Evolutionary conservation across 164 flowering plant species (phyloP), one percentile per base, ranked within the genome.

Genomic region (Macadamia integrifolia): DNA sequence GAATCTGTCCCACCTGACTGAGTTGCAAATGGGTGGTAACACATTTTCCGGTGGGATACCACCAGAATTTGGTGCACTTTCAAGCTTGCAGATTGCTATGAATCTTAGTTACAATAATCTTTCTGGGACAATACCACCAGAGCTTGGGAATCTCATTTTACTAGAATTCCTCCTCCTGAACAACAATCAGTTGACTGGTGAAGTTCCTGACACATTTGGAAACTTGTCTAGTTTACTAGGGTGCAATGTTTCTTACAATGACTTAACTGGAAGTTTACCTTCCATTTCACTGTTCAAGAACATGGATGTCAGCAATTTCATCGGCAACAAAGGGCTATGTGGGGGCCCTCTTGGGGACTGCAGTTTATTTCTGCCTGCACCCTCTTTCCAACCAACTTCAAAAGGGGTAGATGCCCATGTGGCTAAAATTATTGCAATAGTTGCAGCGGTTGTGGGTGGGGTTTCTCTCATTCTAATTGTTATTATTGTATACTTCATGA

Each of bases 11-110:
- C 97, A 70, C 61, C 75, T 95, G 80, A 89, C 88, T 0, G 98
- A 86, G 80, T 77, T 95, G 72, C 96, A 89, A 72, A 89, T 95
- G 88, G 96, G 93, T 12, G 87, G 91, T 32, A 95, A 95, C 76
- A 55, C 31, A 2, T 84, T 95, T 63, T 86, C 97, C 55, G 97
- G 97, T 72, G 68, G 64, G 13, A 92, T 95, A 61, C 98, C 99
- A 9, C 69, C 78, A 9, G 82, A 85, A 66, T 72, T 95, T 65
- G 99, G 99, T 53, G 63, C 69, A 10, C 92, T 95, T 42, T 80
- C 88, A 28, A 82, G 97, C 79, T 78, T 95, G 76, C 99, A 95
- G 73, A 92, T 95, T 59, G 89, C 96, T 0, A 68, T 95, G 94
- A 86, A 95, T 76, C 90, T 95, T 56, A 95, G 99, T 64, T 60